Evolutionary conservation across 495 filamentous ascomycete genomes (phyloP).

Genomic region (Penicillium canescens): DNA sequence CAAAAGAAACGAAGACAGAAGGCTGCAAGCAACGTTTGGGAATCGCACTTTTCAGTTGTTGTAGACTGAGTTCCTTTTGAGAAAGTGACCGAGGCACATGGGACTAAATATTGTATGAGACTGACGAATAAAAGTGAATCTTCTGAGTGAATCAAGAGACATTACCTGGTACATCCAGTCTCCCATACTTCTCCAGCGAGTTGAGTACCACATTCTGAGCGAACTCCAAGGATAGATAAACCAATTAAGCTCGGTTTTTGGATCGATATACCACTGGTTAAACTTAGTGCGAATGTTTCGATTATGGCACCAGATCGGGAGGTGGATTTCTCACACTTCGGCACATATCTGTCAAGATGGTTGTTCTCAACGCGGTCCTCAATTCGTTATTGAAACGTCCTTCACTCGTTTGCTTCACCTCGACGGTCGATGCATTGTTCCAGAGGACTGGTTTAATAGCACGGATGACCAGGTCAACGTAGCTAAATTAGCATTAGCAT

Average conservation of each 20-base stretch:
- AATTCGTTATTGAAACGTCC: not conserved
- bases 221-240: too few relatives aligned
- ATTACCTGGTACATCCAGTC: constrained; percentile 15
- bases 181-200: not conserved
- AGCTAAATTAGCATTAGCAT: constrained; percentile 1
- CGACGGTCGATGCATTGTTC: constrained; percentile 2
- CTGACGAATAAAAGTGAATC: too few relatives aligned
- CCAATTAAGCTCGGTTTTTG: too few relatives aligned
- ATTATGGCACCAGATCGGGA: too few relatives aligned
- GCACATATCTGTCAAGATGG: constrained; percentile 4
- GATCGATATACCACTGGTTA: constrained; percentile 11
- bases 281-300: too few relatives aligned
- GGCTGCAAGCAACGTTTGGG: constrained; percentile 80
- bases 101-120: too few relatives aligned
- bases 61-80: constrained; percentile 61
- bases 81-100: too few relatives aligned
- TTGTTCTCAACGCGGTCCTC: not conserved
- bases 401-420: constrained; percentile 2
- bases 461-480: constrained; percentile 6
- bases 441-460: constrained; percentile 10
- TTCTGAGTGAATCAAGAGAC: too few relatives aligned
- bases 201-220: constrained; percentile 11
- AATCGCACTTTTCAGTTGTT: constrained; percentile 79
- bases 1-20: constrained; percentile 59
- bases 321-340: constrained; percentile 7